Evolutionary conservation across 2,329 filamentous ascomycete genomes (phyloP), one percentile per base, ranked within the genome.

Genomic region (Teratosphaeria zuluensis): DNA sequence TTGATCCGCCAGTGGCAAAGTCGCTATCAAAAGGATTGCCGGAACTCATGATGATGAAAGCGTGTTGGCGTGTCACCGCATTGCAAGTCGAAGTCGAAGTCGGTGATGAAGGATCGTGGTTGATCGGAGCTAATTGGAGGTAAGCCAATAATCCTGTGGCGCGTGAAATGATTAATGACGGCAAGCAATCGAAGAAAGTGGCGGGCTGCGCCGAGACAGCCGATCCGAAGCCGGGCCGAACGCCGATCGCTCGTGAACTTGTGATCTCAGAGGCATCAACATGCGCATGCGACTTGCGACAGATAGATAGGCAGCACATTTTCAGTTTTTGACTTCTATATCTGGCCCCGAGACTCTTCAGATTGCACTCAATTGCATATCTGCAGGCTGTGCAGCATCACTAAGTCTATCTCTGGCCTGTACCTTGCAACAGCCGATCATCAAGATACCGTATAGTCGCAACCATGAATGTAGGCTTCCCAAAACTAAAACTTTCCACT

Each of bases 401-500:
- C 5, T 21, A 21, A 19, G 19, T 21, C 42, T 19, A 1, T 8
- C 35, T 3, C 9, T 14, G 16, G 16, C 35, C 35, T 3, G n/a
- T n/a, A 9, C 48, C 9, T 28, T 51, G 48, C 48, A 8, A 51
- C 7, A 51, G 8, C 51, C 24, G 2, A 53, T 16, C 11, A 16
- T 30, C 9, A 2, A 12, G 9, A 8, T 8, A 53, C 6, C n/a
- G n/a, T n/a, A 30, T 3, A 38, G 19, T 38, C 48, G 58, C 63
- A 69, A 76, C 61, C 66, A 84, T 86, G 83, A 86, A 86, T 74
- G 83, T 84, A 68, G 61, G 79, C 38, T 24, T 11, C 31, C 24
- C 8, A 35, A 35, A 12, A 9, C n/a, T 33, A 16, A 28, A 31
- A 16, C 33, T 31, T 51, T 4, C 33, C 19, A 4, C 28, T 8